Evolutionary conservation across 345 rosid species (phyloP).

Genomic region (Erodium maritimum): DNA sequence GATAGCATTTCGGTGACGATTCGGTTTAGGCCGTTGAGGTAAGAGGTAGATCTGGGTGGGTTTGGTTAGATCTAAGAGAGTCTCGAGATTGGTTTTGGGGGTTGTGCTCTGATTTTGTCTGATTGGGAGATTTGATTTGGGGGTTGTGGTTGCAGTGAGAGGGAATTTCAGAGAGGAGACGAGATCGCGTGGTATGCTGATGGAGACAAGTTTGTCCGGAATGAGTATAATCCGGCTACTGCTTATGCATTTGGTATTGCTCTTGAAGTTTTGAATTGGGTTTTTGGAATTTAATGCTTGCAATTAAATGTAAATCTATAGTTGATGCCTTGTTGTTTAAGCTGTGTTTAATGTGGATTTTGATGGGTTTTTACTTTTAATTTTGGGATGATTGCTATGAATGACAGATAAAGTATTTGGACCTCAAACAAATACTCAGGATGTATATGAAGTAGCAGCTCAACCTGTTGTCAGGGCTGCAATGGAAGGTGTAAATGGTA

Average conservation of each 20-base stretch:
- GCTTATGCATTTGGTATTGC: slow-evolving; percentile 85
- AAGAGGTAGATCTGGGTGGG: slow-evolving; percentile 41
- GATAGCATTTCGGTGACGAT: slow-evolving; percentile 96
- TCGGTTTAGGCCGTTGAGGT: slow-evolving; percentile 96
- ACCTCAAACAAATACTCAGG: slow-evolving; percentile 60
- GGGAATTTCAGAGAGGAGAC: slow-evolving; percentile 90
- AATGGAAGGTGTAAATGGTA: slow-evolving; percentile 99
- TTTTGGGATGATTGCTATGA: neutral
- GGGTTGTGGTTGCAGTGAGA: slow-evolving; percentile 37
- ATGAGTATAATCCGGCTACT: slow-evolving; percentile 76
- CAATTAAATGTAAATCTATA: neutral
- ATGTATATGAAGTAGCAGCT: slow-evolving; percentile 90
- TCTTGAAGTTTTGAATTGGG: neutral
- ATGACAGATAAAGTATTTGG: slow-evolving; percentile 82
- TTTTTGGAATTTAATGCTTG: neutral
- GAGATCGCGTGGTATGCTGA: slow-evolving; percentile 97
- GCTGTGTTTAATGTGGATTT: neutral
- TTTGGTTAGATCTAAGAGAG: slow-evolving; percentile 37
- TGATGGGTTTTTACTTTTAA: neutral
- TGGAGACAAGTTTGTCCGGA: slow-evolving; percentile 81
- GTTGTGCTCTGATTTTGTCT: neutral
- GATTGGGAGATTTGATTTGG: slow-evolving; percentile 1
- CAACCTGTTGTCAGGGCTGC: slow-evolving; percentile 95
- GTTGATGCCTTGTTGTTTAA: neutral
- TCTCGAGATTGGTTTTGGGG: slow-evolving; percentile 4